phyloP scores from a whole-genome alignment of 805 yeast species.

The Martiniozyma abietophila region DNA sequence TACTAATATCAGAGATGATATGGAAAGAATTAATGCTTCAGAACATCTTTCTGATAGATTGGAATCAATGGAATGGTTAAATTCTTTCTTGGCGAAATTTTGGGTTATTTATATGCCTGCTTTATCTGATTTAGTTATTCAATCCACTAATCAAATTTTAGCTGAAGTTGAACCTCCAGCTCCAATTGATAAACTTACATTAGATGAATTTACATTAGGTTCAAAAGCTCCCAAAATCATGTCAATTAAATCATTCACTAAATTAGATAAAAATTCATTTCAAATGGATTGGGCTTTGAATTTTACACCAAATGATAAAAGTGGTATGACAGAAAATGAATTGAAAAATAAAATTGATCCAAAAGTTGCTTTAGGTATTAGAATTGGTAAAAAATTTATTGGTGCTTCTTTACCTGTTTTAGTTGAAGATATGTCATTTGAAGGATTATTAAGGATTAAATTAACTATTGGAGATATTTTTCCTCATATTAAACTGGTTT shows the following conservation, averaged over 20 bases:
- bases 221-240: conserved; percentile 71
- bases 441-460: conserved; percentile 60
- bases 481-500: conserved; percentile 71
- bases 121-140: conserved; percentile 62
- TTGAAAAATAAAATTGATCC: conserved; percentile 65
- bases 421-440: conserved; percentile 71
- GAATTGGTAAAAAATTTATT: conserved; percentile 72
- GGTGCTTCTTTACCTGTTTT: conserved; percentile 69
- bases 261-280: conserved; percentile 53
- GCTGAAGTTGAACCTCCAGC: conserved; percentile 73
- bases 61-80: conserved; percentile 79
- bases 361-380: conserved; percentile 71
- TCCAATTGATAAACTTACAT: conserved; percentile 64
- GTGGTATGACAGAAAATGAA: conserved; percentile 74
- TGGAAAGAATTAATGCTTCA: conserved; percentile 53
- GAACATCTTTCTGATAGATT: conserved; percentile 52
- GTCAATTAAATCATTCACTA: conserved; percentile 64
- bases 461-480: conserved; percentile 53
- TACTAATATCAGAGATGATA: conserved; percentile 66
- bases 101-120: conserved; percentile 91
- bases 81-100: conserved; percentile 65
- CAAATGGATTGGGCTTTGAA: conserved; percentile 83
- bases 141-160: conserved; percentile 56
- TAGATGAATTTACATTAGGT: conserved; percentile 75
- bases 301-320: conserved; percentile 74